Evolutionary conservation across 192 early-diverging fungal genomes (phyloP).

Genomic region (Backusella luteola): DNA sequence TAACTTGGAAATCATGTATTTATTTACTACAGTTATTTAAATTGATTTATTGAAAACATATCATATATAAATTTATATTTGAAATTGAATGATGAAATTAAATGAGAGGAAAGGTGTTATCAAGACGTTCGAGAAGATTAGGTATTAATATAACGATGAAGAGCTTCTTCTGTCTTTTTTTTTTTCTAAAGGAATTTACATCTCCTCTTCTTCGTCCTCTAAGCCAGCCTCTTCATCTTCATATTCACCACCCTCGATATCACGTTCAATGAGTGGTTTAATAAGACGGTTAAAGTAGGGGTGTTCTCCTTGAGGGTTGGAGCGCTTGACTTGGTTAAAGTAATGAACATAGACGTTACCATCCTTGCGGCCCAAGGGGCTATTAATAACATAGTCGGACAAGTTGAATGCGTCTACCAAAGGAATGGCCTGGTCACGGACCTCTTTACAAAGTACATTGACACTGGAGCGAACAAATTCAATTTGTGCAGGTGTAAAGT

Average conservation of each 20-base stretch:
- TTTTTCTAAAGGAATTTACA: neutral
- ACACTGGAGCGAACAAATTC: conserved; percentile 68
- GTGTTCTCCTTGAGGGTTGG: conserved; percentile 67
- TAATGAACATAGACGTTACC: conserved; percentile 86
- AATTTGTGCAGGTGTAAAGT: conserved; percentile 74
- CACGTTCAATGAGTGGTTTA: conserved; percentile 70
- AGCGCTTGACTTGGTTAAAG: conserved; percentile 78
- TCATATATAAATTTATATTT: neutral
- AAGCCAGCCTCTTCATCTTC: conserved; percentile 41
- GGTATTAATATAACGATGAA: neutral
- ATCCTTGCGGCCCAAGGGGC: conserved; percentile 82
- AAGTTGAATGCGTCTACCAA: conserved; percentile 88
- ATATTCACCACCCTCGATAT: conserved; percentile 47
- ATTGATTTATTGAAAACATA: neutral
- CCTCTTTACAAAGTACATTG: conserved; percentile 59
- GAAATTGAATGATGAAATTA: neutral
- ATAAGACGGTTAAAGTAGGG: conserved; percentile 81
- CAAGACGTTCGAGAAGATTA: neutral
- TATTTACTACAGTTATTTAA: neutral
- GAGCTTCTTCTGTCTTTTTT: neutral
- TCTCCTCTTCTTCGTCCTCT: conserved; percentile 58
- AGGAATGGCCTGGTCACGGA: conserved; percentile 81
- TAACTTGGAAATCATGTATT: neutral
- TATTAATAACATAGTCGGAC: conserved; percentile 87
- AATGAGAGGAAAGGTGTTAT: neutral